Base-by-base conservation (phyloP, 2,329 filamentous ascomycete species). In the Phaeosphaeria sp. region DNA sequence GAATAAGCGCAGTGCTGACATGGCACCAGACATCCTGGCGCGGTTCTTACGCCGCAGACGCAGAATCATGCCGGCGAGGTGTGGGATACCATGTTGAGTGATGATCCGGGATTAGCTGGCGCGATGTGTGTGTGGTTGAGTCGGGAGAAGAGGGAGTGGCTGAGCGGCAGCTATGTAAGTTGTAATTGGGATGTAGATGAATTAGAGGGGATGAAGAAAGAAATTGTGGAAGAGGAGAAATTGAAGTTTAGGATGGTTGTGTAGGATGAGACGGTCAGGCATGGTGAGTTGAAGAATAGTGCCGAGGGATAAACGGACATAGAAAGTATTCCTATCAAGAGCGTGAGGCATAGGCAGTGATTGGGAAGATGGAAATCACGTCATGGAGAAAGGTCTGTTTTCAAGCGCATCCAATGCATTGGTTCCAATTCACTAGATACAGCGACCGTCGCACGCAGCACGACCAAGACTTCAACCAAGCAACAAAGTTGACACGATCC, bases 161-260 rank as follows among this genome's bases (percentile, higher is more conserved):
- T 76, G 53, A 72, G 66, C 52, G 70, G 73, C 2, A 57, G 73
- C 39, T 48, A 71, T 13, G 20, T 73, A 30, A 60, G 65, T 23
- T 72, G 71, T 4, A 73, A 55, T 0, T 77, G 72, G 72, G 72
- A 75, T 58, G 58, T 68, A 3, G 63, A 67, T 46, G 73, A 75
- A 30, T 41, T 76, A 23, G 6, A 62, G 21, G 58, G 55, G 48
- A 69, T 63, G 52, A 68, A 63, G 42, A 47, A 50, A 1, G 49
- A 59, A 1, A 69, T 76, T 25, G 66, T 64, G 41, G 58, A 57
- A 10, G 43, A 60, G 9, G 72, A 73, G 56, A 49, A 71, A 39
- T 52, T 76, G 36, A 74, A 72, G 56, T 67, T 71, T 51, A 60
- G 67, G 30, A 36, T 36, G 30, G 30, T 36, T 13, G 30, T 36